A percentile compares a stretch with the other conserved stretches of the same genome.
Conservation (phyloP, 768 basidiomycete species). For the Boletus eberwhitei region DNA sequence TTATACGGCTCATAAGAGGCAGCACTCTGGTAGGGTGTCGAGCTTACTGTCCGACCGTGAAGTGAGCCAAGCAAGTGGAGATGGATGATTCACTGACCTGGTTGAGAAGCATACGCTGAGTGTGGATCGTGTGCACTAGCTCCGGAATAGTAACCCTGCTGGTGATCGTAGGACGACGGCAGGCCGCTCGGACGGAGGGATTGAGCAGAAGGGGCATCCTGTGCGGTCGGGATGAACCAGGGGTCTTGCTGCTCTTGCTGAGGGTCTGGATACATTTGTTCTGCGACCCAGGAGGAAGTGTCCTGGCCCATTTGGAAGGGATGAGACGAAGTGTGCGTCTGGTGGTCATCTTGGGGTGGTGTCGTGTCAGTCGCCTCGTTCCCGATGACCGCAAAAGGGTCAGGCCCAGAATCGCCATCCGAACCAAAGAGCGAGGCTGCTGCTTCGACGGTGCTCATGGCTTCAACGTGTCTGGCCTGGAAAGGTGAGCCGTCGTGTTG, state of each 20-base stretch:
- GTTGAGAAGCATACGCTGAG: slow-evolving; percentile 11
- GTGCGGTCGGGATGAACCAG: slow-evolving; percentile 26
- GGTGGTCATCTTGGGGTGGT: slow-evolving; percentile 25
- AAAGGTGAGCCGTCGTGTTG: slow-evolving; percentile 8
- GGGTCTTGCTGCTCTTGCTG: slow-evolving; percentile 25
- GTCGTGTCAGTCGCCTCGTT: slow-evolving; percentile 33
- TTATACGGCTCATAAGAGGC: slow-evolving; percentile 27
- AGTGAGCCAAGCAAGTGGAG: background rate
- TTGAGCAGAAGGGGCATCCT: slow-evolving; percentile 12
- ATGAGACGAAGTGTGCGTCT: slow-evolving; percentile 21
- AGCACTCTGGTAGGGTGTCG: slow-evolving; percentile 10
- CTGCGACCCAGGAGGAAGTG: slow-evolving; percentile 39
- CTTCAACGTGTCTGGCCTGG: slow-evolving; percentile 30
- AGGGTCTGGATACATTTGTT: slow-evolving; percentile 29
- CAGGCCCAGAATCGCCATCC: slow-evolving; percentile 51
- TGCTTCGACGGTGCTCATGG: slow-evolving; percentile 68
- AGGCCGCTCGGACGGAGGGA: slow-evolving; percentile 12
- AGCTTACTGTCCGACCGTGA: slow-evolving; percentile 9
- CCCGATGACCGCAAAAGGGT: slow-evolving; percentile 64
- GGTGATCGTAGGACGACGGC: slow-evolving; percentile 23
- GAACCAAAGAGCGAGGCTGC: slow-evolving; percentile 79
- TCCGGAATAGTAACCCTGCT: slow-evolving; percentile 33
- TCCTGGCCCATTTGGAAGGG: slow-evolving; percentile 33
- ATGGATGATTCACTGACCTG: slow-evolving; percentile 22
- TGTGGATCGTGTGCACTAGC: slow-evolving; percentile 26